Base-by-base conservation (phyloP, 1,284 basidiomycete genomes). In the Coniferiporia sulphurascens region DNA sequence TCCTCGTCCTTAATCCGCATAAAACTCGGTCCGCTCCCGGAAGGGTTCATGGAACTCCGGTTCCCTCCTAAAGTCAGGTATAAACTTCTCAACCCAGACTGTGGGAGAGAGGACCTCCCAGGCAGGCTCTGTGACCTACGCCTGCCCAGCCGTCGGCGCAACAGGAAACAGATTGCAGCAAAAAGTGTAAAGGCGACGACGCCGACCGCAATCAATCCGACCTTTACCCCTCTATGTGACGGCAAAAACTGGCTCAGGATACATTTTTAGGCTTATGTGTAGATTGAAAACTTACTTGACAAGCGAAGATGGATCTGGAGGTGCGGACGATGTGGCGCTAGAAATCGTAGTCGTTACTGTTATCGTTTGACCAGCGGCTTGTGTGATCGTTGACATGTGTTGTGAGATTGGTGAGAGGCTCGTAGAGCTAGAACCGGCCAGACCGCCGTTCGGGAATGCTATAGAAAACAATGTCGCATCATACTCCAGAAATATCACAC, bases 361-460 rank as follows among this genome's bases (percentile, higher is more conserved):
- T 27, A 27, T 27, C 27, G 27, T 27, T 27, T 27, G 27, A 27
- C 27, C 27, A 27, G 27, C 5, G 27, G 5, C 27, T 27, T 27
- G 27, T 27, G 5, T 27, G 27, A 27, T 27, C 27, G 27, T 27
- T 27, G 27, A 5, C 27, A 3, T 27, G 3, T 2, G 5, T 27
- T 27, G 27, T 27, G 27, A 27, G 27, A 46, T 41, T 19, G 17
- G 36, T 10, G 12, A n/a, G 32, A 22, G 19, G 21, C 10, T 13
- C 38, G 48, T 51, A 51, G 27, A 5, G 4, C 48, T 22, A 5
- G 34, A 1, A 3, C 12, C 34, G 9, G 32, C 22, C 27, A 10
- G 21, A 19, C 3, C 27, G 27, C 27, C 22, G 10, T 1, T 8
- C 36, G 56, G 56, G 22, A 58, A 58, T 22, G 56, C 56, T 58